phyloP scores from a whole-genome alignment of 345 rosid genomes.

The Turnera subulata region DNA sequence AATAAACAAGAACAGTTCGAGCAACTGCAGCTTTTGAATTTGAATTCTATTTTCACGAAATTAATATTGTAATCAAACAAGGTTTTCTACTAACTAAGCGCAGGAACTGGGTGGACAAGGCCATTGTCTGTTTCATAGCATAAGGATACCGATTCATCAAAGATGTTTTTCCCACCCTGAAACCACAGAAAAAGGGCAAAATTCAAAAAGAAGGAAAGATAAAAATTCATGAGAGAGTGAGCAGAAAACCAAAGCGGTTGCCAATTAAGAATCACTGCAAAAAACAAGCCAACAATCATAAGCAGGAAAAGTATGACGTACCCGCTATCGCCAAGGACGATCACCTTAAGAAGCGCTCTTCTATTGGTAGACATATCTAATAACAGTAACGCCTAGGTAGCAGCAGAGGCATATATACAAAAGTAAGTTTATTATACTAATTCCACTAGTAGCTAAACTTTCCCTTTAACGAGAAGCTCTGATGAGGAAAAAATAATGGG shows the following conservation, averaged over 20 bases:
- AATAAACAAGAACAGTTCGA: no score
- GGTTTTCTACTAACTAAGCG: no score
- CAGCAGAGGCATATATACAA: neutral
- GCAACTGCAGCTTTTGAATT: no score
- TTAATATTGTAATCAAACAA: neutral
- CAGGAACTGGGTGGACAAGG: no score
- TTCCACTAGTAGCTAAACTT: neutral
- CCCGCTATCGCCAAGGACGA: conserved; percentile 91
- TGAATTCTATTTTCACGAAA: no score
- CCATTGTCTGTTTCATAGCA: neutral
- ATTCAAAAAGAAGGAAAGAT: neutral
- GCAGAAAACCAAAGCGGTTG: neutral
- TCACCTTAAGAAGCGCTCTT: conserved; percentile 77
- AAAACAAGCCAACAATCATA: neutral
- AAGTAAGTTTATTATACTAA: neutral
- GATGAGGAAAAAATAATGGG: neutral
- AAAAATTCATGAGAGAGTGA: neutral
- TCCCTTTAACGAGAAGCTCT: neutral
- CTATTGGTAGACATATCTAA: conserved; percentile 50
- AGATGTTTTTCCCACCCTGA: conserved; percentile 93
- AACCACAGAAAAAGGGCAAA: neutral
- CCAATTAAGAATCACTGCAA: neutral
- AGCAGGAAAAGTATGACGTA: conserved; percentile 14
- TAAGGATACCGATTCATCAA: conserved; percentile 87
- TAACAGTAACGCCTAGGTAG: no score